These are phyloP conservation scores for Simplicillium aogashimaense DNA, from an alignment of 2,329 filamentous ascomycete species.

Conservation along the genomic window DNA sequence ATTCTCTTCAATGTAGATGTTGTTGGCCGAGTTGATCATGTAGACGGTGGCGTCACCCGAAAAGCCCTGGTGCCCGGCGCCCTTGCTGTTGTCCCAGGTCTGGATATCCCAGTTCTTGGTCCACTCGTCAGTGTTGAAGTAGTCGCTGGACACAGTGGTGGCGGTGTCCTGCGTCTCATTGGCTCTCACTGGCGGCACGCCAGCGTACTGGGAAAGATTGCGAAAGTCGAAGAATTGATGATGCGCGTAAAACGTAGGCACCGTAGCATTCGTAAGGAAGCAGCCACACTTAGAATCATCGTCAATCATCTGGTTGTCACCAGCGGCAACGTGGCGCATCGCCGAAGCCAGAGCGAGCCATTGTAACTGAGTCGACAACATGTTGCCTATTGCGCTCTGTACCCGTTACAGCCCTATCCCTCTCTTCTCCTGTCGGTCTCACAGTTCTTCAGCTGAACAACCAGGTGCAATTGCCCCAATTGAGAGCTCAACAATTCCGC, in stretches of 20 bases:
- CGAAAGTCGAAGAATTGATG: constrained; percentile 43
- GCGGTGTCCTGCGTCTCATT: constrained; percentile 16
- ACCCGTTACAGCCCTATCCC: too few species aligned
- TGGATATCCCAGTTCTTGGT: constrained; percentile 26
- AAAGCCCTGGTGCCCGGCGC: constrained; percentile 14
- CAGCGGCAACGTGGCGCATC: too few species aligned
- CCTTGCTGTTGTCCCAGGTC: constrained; percentile 29
- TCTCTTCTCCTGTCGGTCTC: too few species aligned
- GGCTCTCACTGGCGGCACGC: constrained; percentile 20
- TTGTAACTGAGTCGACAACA: too few species aligned
- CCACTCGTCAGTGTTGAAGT: constrained; percentile 26
- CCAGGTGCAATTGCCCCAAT: too few species aligned
- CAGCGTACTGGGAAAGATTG: constrained; percentile 26
- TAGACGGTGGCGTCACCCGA: constrained; percentile 17
- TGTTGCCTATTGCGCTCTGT: too few species aligned
- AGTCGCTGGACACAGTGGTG: constrained; percentile 24
- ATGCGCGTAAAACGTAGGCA: constrained; percentile 29
- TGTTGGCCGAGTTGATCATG: constrained; percentile 32
- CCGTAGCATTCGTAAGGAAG: constrained; percentile 36
- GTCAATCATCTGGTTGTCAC: too few species aligned
- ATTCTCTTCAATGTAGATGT: constrained; percentile 36
- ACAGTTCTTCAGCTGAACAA: too few species aligned
- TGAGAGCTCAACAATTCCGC: too few species aligned
- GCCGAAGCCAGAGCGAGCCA: too few species aligned
- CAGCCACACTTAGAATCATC: constrained; percentile 32